Evolutionary conservation across 148 eudicot genomes (phyloP).

Genomic region (Heliosperma pusillum): DNA sequence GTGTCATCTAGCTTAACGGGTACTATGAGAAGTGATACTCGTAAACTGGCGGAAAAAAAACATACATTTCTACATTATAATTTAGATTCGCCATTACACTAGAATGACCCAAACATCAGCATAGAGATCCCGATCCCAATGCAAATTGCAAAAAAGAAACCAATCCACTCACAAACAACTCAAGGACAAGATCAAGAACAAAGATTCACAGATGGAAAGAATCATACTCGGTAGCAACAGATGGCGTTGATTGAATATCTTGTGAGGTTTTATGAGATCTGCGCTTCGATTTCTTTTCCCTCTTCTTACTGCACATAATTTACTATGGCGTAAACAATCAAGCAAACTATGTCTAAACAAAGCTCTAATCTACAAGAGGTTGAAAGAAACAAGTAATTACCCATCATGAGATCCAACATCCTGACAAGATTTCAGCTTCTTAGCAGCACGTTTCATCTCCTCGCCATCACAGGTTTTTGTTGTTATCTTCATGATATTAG

Average conservation of each 20-base stretch:
- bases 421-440: slow-evolving; percentile 84
- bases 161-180: background rate
- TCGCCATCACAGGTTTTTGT: slow-evolving; percentile 48
- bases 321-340: slow-evolving; percentile 16
- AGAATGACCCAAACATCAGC: background rate
- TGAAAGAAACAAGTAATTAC: slow-evolving; percentile 38
- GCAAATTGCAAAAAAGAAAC: background rate
- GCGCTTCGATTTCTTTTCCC: slow-evolving; percentile 73
- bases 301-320: slow-evolving; percentile 64
- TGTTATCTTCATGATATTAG: slow-evolving; percentile 39
- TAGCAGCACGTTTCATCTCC: slow-evolving; percentile 72
- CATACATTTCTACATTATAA: background rate
- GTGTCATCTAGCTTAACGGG: background rate
- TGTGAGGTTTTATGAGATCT: slow-evolving; percentile 67
- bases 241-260: no score
- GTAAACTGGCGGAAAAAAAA: no score
- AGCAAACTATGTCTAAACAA: background rate
- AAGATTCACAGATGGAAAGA: background rate
- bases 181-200: background rate
- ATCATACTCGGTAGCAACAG: slow-evolving; percentile 26
- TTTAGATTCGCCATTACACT: background rate
- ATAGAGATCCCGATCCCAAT: background rate
- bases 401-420: slow-evolving; percentile 85
- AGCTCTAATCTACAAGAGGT: slow-evolving; percentile 8
- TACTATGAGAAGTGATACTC: no score